Evolutionary conservation across 164 flowering plant genomes (phyloP), one percentile per base, ranked within the genome.

Genomic region (grape (Vitis vinifera)): DNA sequence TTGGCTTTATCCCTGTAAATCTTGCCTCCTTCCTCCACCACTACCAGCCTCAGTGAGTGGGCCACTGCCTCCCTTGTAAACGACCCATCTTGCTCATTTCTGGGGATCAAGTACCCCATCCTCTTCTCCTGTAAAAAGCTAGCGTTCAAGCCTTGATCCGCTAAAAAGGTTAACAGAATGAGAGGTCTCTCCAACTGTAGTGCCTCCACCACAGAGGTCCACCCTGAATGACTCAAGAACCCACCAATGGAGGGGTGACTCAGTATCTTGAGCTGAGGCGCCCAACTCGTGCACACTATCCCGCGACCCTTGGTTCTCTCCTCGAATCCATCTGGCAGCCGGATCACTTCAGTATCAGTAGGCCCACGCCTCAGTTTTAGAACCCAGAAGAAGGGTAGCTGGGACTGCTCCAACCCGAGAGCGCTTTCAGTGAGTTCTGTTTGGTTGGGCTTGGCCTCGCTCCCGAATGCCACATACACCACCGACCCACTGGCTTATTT

Each of bases 331-430:
- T 67, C 59, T 11, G 85, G 86, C 11, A 84, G 71, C 48, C 68
- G 14, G 0, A 13, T 17, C 10, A 51, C 1, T 3, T 64, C 70
- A 2, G 50, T 27, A 4, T 60, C 70, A 0, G 56, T 8, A 8
- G 51, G 29, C 2, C 72, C 66, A 8, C 44, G 14, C 2, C 19
- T 67, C 14, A 52, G 74, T 47, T 75, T 71, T 30, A 82, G 67
- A 10, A 67, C 86, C 89, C 87, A 86, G 55, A 84, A 63, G 73
- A 84, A 86, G 2, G 84, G 82, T 9, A 82, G 8, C 47, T 53
- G 65, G 0, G 85, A 82, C 19, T 55, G 19, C 59, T 81, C 80
- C 15, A 81, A 50, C 52, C 84, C 84, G 2, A 62, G 71, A 9
- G 84, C 84, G 23, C 78, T 16, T 75, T 76, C 80, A 1, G 29